These are phyloP conservation scores for Excoecaria cochinchinensis DNA, from an alignment of 345 rosid genomes.

Conservation along the genomic window DNA sequence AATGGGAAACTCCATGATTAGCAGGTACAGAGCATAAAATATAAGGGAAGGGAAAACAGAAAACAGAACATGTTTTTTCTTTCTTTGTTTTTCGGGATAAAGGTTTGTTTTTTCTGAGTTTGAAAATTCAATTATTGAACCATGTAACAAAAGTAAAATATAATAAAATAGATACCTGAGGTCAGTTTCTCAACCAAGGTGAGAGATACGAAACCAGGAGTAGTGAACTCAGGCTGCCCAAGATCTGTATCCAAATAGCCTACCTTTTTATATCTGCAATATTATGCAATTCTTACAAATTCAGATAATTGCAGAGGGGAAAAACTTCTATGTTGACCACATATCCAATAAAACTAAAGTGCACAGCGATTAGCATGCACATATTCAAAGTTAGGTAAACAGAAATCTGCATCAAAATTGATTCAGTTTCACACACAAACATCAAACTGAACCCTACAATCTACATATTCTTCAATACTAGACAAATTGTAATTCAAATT, in stretches of 20 bases:
- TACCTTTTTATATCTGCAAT: slow-evolving; percentile 67
- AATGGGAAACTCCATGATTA: slow-evolving; percentile 4
- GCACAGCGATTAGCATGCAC: not conserved
- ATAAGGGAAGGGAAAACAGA: not conserved
- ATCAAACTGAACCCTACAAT: not conserved
- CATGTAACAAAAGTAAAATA: not conserved
- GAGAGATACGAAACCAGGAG: slow-evolving; percentile 87
- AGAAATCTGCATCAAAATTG: not conserved
- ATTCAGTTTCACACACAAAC: not conserved
- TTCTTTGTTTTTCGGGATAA: not conserved
- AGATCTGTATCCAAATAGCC: slow-evolving; percentile 93
- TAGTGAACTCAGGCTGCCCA: slow-evolving; percentile 92
- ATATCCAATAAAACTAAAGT: not conserved
- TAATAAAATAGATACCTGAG: slow-evolving; percentile 43
- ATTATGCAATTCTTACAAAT: slow-evolving; percentile 5
- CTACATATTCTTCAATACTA: not conserved
- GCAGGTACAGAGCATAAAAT: not conserved
- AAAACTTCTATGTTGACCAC: not conserved
- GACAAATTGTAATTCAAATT: not conserved
- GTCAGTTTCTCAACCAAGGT: slow-evolving; percentile 60
- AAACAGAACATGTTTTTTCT: not conserved
- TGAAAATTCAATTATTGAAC: not conserved
- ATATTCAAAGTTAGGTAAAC: not conserved
- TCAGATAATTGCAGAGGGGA: not conserved
- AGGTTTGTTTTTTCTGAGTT: not conserved